Evolutionary conservation across 345 rosid genomes (phyloP), one percentile per base, ranked within the genome.

Genomic region (Garcia nutans): DNA sequence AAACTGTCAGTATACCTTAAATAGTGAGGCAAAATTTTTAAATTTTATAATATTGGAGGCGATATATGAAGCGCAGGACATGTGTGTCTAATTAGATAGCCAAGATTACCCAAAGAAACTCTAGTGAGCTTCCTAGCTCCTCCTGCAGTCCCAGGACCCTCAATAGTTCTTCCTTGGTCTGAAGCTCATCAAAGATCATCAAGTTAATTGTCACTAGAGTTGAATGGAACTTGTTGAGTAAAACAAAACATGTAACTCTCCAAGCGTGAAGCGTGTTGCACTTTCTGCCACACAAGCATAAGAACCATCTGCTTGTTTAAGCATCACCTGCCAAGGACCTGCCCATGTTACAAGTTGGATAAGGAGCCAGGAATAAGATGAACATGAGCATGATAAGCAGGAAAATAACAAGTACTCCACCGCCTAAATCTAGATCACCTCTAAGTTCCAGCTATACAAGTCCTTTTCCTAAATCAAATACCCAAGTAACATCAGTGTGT

Each of bases 241-340:
- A 70, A 62, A 65, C 28, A 70, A 67, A 67, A 67, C 63, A 74
- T 75, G 80, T 88, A 90, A 97, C 86, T 95, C 99, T 49, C 93
- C 91, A 23, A 95, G 87, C 1, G 99, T 95, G 84, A 95, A 95
- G 68, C 97, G 97, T 11, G 89, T 82, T 71, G 77, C 86, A 60
- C 97, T 95, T 84, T 95, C 99, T 42, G 97, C 99, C 59, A 89
- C 79, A 73, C 97, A 95, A 2, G 91, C 97, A 84, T 59, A 95
- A 74, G 97, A 95, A 76, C 93, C 87, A 86, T 95, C 94, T 77
- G 92, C 61, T 80, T 93, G 97, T 83, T 95, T 93, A 84, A 95
- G 96, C 99, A 95, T 93, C 84, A 93, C 99, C 83, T 95, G 99
- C 99, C 99, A 95, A 76, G 99, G 97, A 75, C 97, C 97, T 93